Base-by-base conservation (phyloP, 192 early-diverging fungal genomes). In the Coemansia interrupta region DNA sequence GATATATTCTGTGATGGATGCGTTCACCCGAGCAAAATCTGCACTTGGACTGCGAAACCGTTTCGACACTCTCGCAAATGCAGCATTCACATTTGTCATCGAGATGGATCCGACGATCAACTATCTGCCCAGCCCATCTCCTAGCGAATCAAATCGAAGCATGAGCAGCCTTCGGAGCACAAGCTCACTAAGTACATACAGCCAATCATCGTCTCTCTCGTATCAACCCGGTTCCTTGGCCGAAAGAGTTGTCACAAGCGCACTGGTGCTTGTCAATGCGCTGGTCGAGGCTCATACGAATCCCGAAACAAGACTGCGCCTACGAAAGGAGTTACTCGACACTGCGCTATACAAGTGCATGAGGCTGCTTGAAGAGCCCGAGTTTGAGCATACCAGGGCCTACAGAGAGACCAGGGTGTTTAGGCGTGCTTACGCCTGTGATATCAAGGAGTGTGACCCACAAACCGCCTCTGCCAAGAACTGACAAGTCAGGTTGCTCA, bases 31-130 rank as follows among this genome's bases (percentile, higher is more conserved):
- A 17, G 61, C 68, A 10, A 59, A 63, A 38, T 36, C 49, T 0
- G 73, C 73, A 0, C 48, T 77, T 17, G 30, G 57, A 2, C 48
- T 70, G 39, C 64, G 73, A 12, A 70, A 64, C 53, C 73, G 68
- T 18, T 77, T 77, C 26, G 73, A 77, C 57, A 18, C 68, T 0
- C 42, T 77, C 51, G 67, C 68, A 14, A 70, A 77, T n/a, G 56
- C 63, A 20, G 58, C 63, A 5, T 70, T 64, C 56, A 59, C 38
- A 63, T 48, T 13, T 32, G 58, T 15, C 68, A 67, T 14, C 48
- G 23, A 9, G 8, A 60, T 5, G 49, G 57, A 3, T 18, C 24
- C 46, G 14, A 14, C 13, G 30, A 6, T 32, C 15, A 49, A 8
- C 23, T 29, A 11, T 1, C 23, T 24, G 17, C 40, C 54, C 12